Evolutionary conservation across 106 monocot species (phyloP), one percentile per base, ranked within the genome.

Genomic region (Dendrobium chrysotoxum): DNA sequence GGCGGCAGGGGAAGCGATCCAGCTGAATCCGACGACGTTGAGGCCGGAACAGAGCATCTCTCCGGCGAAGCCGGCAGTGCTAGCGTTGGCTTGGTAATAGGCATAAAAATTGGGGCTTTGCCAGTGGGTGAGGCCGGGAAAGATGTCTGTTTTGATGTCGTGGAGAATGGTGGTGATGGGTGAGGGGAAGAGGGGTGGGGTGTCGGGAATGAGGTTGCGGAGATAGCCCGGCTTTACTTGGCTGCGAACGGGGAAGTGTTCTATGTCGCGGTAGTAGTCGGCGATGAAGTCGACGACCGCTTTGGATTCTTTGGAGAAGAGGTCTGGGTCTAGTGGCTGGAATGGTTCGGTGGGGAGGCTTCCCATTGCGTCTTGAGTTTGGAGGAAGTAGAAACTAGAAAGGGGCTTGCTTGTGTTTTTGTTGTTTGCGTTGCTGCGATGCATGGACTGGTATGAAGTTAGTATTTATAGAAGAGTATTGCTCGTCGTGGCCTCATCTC

Each of bases 101-200:
- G 84, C 90, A 30, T 78, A 90, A 66, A 82, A 90, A 31, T 85
- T 85, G 1, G 89, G 89, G 79, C 89, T 89, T 46, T 84, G 84
- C 91, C 91, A 88, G 76, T 91, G 86, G 8, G 91, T 91, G 1
- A 90, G 28, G 7, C 90, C 90, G 11, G 90, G 90, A 25, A 90
- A 12, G 64, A 90, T 87, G 72, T 84, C 38, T 15, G 53, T 45
- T 13, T 28, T 42, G 55, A 90, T 74, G 72, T 88, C 88, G 25
- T 65, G 31, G 45, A 90, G 85, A 18, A 87, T 85, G n/a, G 80
- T 39, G 8, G 85, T 87, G 4, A 90, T 35, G 0, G 88, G 53
- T 30, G 80, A 70, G 16, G 88, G 84, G 0, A 58, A 44, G 39
- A 28, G 18, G 15, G 87, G 87, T 2, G 90, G 77, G 3, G 79